Evolutionary conservation across 768 basidiomycete species (phyloP), one percentile per base, ranked within the genome.

Genomic region (Agrocybe chaxingu): DNA sequence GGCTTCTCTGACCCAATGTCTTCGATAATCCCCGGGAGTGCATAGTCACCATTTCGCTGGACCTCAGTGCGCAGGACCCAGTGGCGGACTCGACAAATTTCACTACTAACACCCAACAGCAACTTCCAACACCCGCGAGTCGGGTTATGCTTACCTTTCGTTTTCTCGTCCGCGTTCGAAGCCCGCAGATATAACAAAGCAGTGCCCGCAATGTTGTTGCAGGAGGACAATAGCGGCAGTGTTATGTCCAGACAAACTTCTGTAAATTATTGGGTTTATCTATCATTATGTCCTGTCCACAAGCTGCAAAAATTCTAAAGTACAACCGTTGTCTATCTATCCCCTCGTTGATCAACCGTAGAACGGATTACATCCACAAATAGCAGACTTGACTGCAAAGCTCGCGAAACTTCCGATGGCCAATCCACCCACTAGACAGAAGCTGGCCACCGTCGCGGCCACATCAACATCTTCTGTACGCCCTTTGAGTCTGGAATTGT

Each of bases 291-390:
- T 13, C 37, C 4, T 41, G 24, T 32, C 41, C 16, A 38, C 29
- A 3, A 18, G 18, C 9, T 42, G 35, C 30, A 42, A 19, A 30
- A 40, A 42, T 42, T 45, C 47, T 24, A 45, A 12, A 37, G 18
- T 43, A 52, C 5, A 12, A 29, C 24, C 11, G 36, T 37, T 37
- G 4, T 37, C 16, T 16, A 37, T 16, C 24, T 24, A 24, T 24
- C 24, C 24, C 5, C 24, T 24, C 24, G 24, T 24, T 24, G 24
- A 24, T 24, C 24, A 24, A 24, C 24, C 24, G 24, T 24, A 24
- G 60, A 90, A 89, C n/a, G 88, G 88, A 62, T 89, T 87, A 60
- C 88, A 91, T 33, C 70, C 61, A 66, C 87, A 92, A 5, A 89
- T 74, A 6, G 77, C 71, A 6, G 75, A 80, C 56, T 84, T 74